These are phyloP conservation scores for Saccharomycopsis microspora DNA, from an alignment of 805 yeast species.

Conservation along the genomic window DNA sequence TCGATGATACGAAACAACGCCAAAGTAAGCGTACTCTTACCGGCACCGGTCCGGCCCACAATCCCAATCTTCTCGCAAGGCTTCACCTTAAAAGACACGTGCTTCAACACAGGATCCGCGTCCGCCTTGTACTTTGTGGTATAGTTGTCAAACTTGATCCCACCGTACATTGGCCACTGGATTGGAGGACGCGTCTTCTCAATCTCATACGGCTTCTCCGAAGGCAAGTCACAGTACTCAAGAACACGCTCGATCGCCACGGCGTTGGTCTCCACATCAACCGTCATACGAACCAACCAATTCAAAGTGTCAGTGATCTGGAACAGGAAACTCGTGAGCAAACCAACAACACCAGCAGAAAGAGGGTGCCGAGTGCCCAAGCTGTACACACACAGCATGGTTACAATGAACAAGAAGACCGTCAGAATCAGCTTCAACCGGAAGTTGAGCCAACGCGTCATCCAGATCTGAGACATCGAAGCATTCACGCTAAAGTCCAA, in stretches of 20 bases:
- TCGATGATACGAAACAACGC: conserved; percentile 54
- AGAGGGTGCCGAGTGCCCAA: conserved; percentile 30
- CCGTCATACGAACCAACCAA: conserved; percentile 48
- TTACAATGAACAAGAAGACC: conserved; percentile 27
- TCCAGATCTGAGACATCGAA: conserved; percentile 16
- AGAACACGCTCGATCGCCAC: conserved; percentile 59
- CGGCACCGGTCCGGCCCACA: conserved; percentile 75
- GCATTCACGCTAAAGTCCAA: conserved; percentile 40
- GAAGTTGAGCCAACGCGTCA: conserved; percentile 56
- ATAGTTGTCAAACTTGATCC: conserved; percentile 37
- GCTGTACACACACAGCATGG: conserved; percentile 39
- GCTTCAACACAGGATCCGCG: conserved; percentile 46
- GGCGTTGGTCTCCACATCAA: conserved; percentile 50
- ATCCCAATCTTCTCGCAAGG: conserved; percentile 58
- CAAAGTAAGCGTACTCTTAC: conserved; percentile 51
- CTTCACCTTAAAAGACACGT: conserved; percentile 33
- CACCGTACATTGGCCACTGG: conserved; percentile 47
- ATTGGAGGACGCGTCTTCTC: conserved; percentile 33
- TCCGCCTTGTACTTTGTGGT: conserved; percentile 48
- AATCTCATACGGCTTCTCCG: conserved; percentile 37
- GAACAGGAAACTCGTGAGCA: conserved; percentile 53
- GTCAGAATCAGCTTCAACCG: conserved; percentile 55
- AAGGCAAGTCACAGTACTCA: conserved; percentile 40
- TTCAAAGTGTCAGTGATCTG: conserved; percentile 42
- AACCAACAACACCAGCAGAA: conserved; percentile 50